Evolutionary conservation across 1,284 basidiomycete genomes (phyloP), one percentile per base, ranked within the genome.

Genomic region (Cutaneotrichosporon cavernicola): DNA sequence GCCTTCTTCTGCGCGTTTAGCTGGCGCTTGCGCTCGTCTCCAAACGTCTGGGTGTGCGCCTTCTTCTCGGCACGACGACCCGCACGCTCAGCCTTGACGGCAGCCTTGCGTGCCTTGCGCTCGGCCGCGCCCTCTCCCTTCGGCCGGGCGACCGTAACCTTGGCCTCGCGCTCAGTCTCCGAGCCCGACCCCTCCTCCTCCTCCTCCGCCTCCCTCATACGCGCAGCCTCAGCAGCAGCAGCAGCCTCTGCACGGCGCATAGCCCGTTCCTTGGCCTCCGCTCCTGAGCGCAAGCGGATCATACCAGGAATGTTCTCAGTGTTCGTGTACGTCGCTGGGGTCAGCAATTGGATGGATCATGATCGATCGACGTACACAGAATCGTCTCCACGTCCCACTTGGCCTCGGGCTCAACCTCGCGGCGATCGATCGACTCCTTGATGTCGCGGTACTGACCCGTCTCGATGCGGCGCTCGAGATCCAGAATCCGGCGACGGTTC

Each of bases 371-470:
- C 90, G 78, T 76, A 95, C 94, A 88, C 1, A 97, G 83, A 59
- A 98, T 90, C 0, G 91, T 95, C 80, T 97, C 92, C 65, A 91
- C 94, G 76, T 98, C 94, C 94, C 95, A 97, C 66, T 88, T 84
- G 66, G 91, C 89, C 70, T 88, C 86, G 83, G 84, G 75, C 85
- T 83, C 50, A 85, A 66, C 68, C 62, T 69, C 66, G 53, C 71
- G 64, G 34, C 64, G 69, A 40, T 69, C 72, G 30, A 73, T 64
- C 56, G 68, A 66, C 26, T 70, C 73, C 56, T 75, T 75, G 46
- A 72, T 78, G 69, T 84, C 85, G 74, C 87, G 84, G 11, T 60
- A 56, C 32, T 64, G 68, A 49, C 67, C 65, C n/a, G 63, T 67
- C 70, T 89, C 72, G 10, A 60, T 21, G 16, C 58, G 47, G 51